phyloP scores from a whole-genome alignment of 1,284 basidiomycete genomes.

The Moesziomyces parantarcticus region DNA sequence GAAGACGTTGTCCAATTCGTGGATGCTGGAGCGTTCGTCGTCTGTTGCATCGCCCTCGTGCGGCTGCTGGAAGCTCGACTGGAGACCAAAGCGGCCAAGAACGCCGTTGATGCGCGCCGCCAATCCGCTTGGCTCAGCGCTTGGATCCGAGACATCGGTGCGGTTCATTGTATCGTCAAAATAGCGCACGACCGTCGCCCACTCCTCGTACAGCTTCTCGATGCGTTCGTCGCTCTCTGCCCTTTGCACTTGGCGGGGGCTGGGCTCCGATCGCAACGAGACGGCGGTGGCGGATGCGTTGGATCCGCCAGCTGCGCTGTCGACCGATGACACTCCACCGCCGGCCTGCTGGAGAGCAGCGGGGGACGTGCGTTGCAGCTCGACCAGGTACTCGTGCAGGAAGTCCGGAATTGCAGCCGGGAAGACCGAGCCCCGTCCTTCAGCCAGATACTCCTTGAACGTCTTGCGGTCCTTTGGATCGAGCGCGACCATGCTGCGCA shows the following conservation, averaged over 20 bases:
- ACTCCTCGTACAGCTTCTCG: slow-evolving; percentile 64
- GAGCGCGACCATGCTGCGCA: slow-evolving; percentile 88
- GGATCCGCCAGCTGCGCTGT: slow-evolving; percentile 29
- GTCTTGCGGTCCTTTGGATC: slow-evolving; percentile 81
- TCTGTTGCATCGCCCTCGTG: slow-evolving; percentile 10
- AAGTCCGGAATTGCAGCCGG: slow-evolving; percentile 94
- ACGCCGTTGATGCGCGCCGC: slow-evolving; percentile 21
- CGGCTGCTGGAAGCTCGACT: slow-evolving; percentile 48
- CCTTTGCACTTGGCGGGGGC: slow-evolving; percentile 17
- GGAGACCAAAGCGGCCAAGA: slow-evolving; percentile 35
- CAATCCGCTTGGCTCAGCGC: slow-evolving; percentile 5
- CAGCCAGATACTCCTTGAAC: slow-evolving; percentile 83
- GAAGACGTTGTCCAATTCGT: slow-evolving; percentile 29
- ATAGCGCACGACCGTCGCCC: slow-evolving; percentile 50
- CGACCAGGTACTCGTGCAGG: slow-evolving; percentile 86
- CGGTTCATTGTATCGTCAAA: slow-evolving; percentile 24
- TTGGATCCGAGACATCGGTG: slow-evolving; percentile 1
- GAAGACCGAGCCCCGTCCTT: slow-evolving; percentile 80
- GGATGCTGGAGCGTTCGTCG: slow-evolving; percentile 11
- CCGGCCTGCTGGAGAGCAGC: slow-evolving; percentile 3
- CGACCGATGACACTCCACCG: slow-evolving; percentile 13
- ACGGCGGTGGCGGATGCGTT: slow-evolving; percentile 37
- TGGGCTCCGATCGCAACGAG: slow-evolving; percentile 32
- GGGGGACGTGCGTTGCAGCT: slow-evolving; percentile 75
- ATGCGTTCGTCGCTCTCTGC: slow-evolving; percentile 64